Evolutionary conservation across 2,329 filamentous ascomycete species (phyloP).

Genomic region (Fonsecaea nubica): DNA sequence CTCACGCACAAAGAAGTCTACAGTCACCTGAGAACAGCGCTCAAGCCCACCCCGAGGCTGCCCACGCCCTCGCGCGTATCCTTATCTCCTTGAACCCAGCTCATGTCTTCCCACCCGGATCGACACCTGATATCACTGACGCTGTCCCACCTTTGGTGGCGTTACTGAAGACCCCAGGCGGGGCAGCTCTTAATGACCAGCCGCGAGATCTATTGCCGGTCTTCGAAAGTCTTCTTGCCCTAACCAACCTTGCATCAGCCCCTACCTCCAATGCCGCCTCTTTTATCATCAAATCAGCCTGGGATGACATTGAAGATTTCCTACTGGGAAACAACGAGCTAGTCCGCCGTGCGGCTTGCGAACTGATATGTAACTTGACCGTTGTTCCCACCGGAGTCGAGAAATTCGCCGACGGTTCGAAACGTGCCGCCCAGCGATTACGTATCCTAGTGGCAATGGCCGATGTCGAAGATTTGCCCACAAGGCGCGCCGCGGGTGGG

Average conservation of each 20-base stretch:
- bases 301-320: constrained; percentile 80
- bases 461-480: constrained; percentile 81
- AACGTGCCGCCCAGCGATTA: constrained; percentile 73
- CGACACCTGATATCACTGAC: constrained; percentile 72
- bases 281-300: constrained; percentile 75
- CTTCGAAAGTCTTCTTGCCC: constrained; percentile 87
- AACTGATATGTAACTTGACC: constrained; percentile 86
- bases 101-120: constrained; percentile 81
- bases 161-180: constrained; percentile 65
- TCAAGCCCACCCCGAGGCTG: constrained; percentile 62
- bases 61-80: constrained; percentile 82
- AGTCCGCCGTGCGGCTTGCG: constrained; percentile 81
- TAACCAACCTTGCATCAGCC: constrained; percentile 87
- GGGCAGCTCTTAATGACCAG: constrained; percentile 47
- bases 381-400: constrained; percentile 53
- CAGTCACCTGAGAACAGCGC: constrained; percentile 33
- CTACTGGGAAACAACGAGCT: constrained; percentile 76
- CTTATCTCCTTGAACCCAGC: constrained; percentile 84
- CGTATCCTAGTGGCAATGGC: constrained; percentile 86
- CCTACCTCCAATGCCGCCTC: constrained; percentile 61
- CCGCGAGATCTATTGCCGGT: constrained; percentile 81
- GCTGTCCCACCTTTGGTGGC: constrained; percentile 82
- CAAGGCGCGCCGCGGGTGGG: constrained; percentile 82
- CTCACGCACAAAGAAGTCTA: constrained; percentile 59
- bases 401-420: constrained; percentile 60